These are phyloP conservation scores for Turnera subulata DNA, from an alignment of 345 rosid species.

Conservation along the genomic window DNA sequence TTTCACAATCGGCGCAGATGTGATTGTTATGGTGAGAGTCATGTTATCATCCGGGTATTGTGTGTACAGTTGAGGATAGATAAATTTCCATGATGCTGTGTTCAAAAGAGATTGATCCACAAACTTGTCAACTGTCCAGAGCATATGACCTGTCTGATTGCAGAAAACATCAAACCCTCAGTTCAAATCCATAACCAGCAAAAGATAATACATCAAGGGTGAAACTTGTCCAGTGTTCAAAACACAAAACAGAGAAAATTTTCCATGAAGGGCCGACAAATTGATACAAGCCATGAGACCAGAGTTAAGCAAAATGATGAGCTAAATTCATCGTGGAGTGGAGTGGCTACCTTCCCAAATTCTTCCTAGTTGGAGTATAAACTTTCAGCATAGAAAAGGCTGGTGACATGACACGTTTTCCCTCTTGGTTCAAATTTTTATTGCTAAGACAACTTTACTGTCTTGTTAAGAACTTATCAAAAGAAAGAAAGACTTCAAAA, in stretches of 20 bases:
- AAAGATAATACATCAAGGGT: background rate
- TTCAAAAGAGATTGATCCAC: constrained; percentile 48
- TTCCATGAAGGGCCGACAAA: too few relatives aligned
- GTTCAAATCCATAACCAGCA: constrained; percentile 6
- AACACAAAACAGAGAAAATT: too few relatives aligned
- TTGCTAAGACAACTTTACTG: background rate
- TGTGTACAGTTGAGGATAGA: constrained; percentile 54
- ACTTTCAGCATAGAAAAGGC: too few relatives aligned
- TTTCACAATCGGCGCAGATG: constrained; percentile 50
- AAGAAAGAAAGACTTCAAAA: background rate
- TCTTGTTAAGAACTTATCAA: background rate
- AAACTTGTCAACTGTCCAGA: constrained; percentile 39
- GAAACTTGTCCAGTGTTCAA: background rate
- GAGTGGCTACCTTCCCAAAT: too few relatives aligned
- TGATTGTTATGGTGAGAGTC: constrained; percentile 41
- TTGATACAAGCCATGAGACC: too few relatives aligned
- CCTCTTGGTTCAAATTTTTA: too few relatives aligned
- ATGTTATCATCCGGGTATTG: constrained; percentile 57
- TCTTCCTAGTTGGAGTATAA: too few relatives aligned
- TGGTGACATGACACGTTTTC: too few relatives aligned
- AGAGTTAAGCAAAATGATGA: too few relatives aligned
- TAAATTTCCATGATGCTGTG: constrained; percentile 63
- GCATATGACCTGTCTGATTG: constrained; percentile 59
- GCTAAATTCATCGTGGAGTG: too few relatives aligned
- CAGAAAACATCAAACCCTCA: constrained; percentile 13